Evolutionary conservation across 345 rosid species (phyloP), one percentile per base, ranked within the genome.

Genomic region (Anacardium occidentale): DNA sequence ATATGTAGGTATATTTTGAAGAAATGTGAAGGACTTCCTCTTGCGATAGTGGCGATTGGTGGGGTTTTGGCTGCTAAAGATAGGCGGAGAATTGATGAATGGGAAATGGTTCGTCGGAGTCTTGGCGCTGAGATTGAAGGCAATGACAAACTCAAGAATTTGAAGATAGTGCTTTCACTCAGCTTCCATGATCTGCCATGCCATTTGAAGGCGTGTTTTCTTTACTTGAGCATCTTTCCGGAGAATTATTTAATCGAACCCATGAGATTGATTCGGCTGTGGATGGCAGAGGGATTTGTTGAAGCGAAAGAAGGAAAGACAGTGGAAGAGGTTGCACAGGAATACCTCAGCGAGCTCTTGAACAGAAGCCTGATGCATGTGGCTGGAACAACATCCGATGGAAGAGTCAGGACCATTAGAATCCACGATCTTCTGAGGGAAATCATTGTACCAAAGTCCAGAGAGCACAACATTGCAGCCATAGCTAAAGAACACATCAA

Each of bases 221-320:
- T 85, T 65, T 81, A 83, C 81, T 64, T 83, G 0, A 72, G 83
- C 70, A 64, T 85, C 10, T 83, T 85, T 51, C 85, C 87, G 0
- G 78, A 85, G 78, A 82, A 75, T 54, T 71, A 76, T 56, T 62
- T 8, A 6, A 75, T 85, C 0, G 77, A 74, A 14, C 55, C 48
- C 0, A 18, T 21, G 69, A 79, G 74, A 70, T 68, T 83, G 29
- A 55, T 83, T n/a, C 74, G 84, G 4, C 26, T 85, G 21, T 85
- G 89, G 89, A 68, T 76, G 0, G 82, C 85, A 0, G 85, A 83
- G 59, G 85, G 87, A 12, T 83, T 85, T 47, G 78, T 86, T 10
- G 79, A 74, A 42, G 66, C 20, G 17, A 82, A 76, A 62, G 77
- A 74, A 60, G 89, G 87, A 5, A 81, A 67, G 78, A 76, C 81